Conservation (phyloP, 2,329 filamentous ascomycete species). For the Fusarium graminum region DNA sequence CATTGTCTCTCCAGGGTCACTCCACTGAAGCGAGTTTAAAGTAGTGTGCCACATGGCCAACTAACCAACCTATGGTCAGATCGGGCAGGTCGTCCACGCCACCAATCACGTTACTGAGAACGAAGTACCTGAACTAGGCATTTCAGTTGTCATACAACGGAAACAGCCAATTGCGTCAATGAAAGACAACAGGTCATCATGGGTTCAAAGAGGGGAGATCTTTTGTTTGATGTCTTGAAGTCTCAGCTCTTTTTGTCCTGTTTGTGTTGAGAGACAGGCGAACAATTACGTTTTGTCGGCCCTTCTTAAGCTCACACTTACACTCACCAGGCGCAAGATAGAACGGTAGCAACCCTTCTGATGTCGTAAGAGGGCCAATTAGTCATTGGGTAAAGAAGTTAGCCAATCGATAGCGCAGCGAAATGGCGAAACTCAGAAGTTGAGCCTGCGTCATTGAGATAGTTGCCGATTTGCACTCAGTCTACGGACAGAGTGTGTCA, state of each 20-base stretch:
- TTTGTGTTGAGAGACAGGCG: neutral
- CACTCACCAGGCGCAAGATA: neutral
- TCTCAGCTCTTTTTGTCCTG: neutral
- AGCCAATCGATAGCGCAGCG: neutral
- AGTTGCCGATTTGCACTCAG: neutral
- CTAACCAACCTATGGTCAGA: slow-evolving; percentile 20
- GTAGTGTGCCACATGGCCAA: slow-evolving; percentile 27
- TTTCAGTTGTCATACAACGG: slow-evolving; percentile 24
- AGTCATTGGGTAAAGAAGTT: neutral
- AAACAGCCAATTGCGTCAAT: slow-evolving; percentile 24
- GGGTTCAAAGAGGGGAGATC: neutral
- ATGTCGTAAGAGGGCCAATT: neutral
- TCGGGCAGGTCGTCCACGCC: slow-evolving; percentile 30
- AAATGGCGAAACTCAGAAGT: neutral
- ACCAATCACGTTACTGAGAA: slow-evolving; percentile 34
- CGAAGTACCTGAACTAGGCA: slow-evolving; percentile 24
- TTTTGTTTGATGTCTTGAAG: neutral
- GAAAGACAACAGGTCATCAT: slow-evolving; percentile 17
- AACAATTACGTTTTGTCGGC: slow-evolving; percentile 14
- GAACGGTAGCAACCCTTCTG: neutral
- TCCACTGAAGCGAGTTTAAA: slow-evolving; percentile 31
- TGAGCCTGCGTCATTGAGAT: slow-evolving; percentile 1
- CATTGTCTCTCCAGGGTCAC: slow-evolving; percentile 24
- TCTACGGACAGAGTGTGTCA: neutral
- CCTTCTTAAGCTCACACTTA: neutral